Evolutionary conservation across 75 land plant species (phyloP), one percentile per base, ranked within the genome.

Genomic region (Cupressus sempervirens): DNA sequence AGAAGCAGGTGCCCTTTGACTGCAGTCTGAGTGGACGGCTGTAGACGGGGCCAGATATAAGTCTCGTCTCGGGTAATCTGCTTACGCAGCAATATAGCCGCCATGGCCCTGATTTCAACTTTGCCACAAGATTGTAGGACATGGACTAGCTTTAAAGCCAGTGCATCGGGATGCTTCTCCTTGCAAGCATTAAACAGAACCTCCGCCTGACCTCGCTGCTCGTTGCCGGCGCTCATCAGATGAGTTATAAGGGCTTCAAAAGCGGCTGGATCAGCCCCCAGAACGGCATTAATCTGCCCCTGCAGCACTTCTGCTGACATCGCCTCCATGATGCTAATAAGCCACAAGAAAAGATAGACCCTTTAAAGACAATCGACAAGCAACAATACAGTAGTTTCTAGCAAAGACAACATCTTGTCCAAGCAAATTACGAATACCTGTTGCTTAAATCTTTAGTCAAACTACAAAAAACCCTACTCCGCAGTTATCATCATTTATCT

Each of bases 161-260:
- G 94, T 6, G 93, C 85, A 50, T 97, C 94, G 16, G 96, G 94
- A 35, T 94, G 93, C 84, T 81, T 82, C 81, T 89, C 88, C 82
- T 93, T 94, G 90, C 93, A 91, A 56, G 88, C 84, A 76, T 97
- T 95, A 88, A 91, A 97, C 52, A 97, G 87, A 58, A 89, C 50
- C 86, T 95, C 98, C 34, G 98, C 97, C 67, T 91, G 92, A n/a
- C 95, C 92, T 0, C 98, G 93, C 85, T 91, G 92, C 84, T 94
- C 95, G 89, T 96, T 96, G 82, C 89, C 86, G 13, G 97, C 76
- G 82, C 96, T 93, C 97, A 95, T 93, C 20, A 96, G 96, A 73
- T 92, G 95, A 7, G 90, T 88, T 81, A 95, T 85, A 20, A 96
- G 93, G 53, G 97, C 86, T 68, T 96, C 98, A 84, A 96, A 94